phyloP scores from a whole-genome alignment of 495 filamentous ascomycete genomes.

The Hypoxylon fuscum region DNA sequence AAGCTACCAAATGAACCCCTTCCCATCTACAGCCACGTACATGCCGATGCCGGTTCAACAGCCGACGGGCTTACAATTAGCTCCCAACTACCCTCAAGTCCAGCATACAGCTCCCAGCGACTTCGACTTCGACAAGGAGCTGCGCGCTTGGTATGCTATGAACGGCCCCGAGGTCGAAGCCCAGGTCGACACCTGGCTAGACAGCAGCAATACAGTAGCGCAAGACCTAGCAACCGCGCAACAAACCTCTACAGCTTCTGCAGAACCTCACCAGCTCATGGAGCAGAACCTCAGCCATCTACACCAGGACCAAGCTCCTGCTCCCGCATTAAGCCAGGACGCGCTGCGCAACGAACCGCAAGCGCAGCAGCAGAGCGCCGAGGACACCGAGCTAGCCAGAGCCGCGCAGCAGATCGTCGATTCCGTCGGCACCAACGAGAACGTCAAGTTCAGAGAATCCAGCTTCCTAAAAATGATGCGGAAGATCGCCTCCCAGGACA shows the following conservation, averaged over 20 bases:
- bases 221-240: slow-evolving; percentile 21
- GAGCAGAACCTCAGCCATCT: not conserved
- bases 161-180: slow-evolving; percentile 38
- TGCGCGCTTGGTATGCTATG: slow-evolving; percentile 44
- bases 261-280: slow-evolving; percentile 31
- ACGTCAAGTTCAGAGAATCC: slow-evolving; percentile 56
- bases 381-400: slow-evolving; percentile 46
- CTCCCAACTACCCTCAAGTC: too few relatives aligned
- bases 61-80: too few relatives aligned
- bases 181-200: not conserved
- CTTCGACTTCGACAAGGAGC: slow-evolving; percentile 35
- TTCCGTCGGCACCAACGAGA: slow-evolving; percentile 48
- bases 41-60: too few relatives aligned
- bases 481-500: slow-evolving; percentile 48
- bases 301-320: not conserved
- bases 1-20: too few relatives aligned
- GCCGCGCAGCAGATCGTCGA: slow-evolving; percentile 52
- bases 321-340: not conserved
- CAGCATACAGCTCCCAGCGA: too few relatives aligned
- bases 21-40: too few relatives aligned
- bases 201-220: not conserved
- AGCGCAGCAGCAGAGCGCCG: slow-evolving; percentile 16
- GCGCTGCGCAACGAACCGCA: not conserved
- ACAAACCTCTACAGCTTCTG: slow-evolving; percentile 18
- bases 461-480: slow-evolving; percentile 55